These are phyloP conservation scores for Apiotrichum gracile DNA, from an alignment of 1,284 basidiomycete genomes.

Conservation along the genomic window DNA sequence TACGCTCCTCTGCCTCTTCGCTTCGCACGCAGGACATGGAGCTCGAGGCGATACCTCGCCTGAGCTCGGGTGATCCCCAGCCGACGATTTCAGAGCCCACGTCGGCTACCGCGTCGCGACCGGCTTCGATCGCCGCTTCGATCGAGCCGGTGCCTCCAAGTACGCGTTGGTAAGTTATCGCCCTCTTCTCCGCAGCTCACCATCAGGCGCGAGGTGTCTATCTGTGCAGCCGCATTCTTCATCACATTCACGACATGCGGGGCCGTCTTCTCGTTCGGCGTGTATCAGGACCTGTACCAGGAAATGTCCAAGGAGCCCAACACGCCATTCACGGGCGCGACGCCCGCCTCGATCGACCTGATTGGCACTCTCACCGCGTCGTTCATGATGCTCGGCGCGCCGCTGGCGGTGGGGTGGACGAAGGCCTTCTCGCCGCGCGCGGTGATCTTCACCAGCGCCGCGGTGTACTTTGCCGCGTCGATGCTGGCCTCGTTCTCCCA, in stretches of 20 bases:
- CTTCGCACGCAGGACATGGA: too few species aligned
- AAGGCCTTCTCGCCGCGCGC: slow-evolving; percentile 19
- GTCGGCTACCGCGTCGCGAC: too few species aligned
- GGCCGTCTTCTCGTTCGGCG: slow-evolving; percentile 29
- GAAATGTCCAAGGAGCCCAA: slow-evolving; percentile 13
- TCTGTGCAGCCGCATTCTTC: slow-evolving; percentile 18
- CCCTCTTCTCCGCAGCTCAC: too few species aligned
- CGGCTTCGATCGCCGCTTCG: too few species aligned
- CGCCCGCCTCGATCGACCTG: slow-evolving; percentile 24
- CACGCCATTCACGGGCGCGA: slow-evolving; percentile 25
- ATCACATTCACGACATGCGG: slow-evolving; percentile 30
- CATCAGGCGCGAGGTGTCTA: slow-evolving; percentile 12
- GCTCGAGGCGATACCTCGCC: too few species aligned
- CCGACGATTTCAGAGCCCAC: too few species aligned
- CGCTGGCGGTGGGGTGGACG: slow-evolving; percentile 24
- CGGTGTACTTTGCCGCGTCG: slow-evolving; percentile 16
- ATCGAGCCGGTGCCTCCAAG: too few species aligned
- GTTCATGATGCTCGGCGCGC: slow-evolving; percentile 28
- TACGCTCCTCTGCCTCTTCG: too few species aligned
- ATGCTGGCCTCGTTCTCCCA: slow-evolving; percentile 21
- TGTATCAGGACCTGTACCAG: slow-evolving; percentile 36
- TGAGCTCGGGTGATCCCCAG: too few species aligned
- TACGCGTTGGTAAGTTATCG: too few species aligned
- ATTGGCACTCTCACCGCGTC: slow-evolving; percentile 29
- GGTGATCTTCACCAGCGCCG: slow-evolving; percentile 17